Conservation (phyloP, 2,329 filamentous ascomycete species). For the Calonectria ilicicola region DNA sequence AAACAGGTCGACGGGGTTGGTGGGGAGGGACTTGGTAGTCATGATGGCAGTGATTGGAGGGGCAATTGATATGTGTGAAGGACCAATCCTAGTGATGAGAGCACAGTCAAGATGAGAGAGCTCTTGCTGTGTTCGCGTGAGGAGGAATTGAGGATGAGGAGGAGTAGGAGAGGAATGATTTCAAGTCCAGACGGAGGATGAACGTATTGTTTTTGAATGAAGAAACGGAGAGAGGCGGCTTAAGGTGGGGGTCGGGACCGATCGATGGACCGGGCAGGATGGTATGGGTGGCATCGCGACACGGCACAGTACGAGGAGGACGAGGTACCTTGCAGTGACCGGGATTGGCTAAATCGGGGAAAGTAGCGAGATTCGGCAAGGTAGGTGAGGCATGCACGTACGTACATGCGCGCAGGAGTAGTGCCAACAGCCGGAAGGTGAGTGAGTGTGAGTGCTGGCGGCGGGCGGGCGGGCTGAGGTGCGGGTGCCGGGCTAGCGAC, state of each 20-base stretch:
- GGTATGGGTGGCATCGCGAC: slow-evolving; percentile 4
- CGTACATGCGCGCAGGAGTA: not conserved
- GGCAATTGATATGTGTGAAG: not conserved
- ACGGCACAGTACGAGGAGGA: slow-evolving; percentile 21
- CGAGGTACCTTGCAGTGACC: slow-evolving; percentile 25
- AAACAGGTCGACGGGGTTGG: slow-evolving; percentile 74
- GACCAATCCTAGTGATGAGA: slow-evolving; percentile 13
- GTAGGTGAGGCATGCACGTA: slow-evolving; percentile 10
- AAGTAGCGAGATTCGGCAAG: slow-evolving; percentile 11
- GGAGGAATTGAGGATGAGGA: not conserved
- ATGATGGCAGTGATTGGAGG: slow-evolving; percentile 52
- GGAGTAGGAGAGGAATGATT: not conserved
- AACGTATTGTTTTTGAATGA: slow-evolving; percentile 18
- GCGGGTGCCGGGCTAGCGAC: slow-evolving; percentile 5
- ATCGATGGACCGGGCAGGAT: slow-evolving; percentile 8
- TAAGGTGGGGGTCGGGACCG: slow-evolving; percentile 12
- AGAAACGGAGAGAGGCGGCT: slow-evolving; percentile 9
- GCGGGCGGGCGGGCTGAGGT: not conserved
- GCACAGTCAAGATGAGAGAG: not conserved
- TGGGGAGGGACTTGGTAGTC: slow-evolving; percentile 76
- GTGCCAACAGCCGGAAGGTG: slow-evolving; percentile 8
- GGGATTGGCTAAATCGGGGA: not conserved
- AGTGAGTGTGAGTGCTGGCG: no score
- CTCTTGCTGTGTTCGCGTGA: slow-evolving; percentile 4
- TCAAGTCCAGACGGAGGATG: not conserved